These are phyloP conservation scores for Coprinopsis strossmayeri DNA, from an alignment of 768 basidiomycete genomes.

Conservation along the genomic window DNA sequence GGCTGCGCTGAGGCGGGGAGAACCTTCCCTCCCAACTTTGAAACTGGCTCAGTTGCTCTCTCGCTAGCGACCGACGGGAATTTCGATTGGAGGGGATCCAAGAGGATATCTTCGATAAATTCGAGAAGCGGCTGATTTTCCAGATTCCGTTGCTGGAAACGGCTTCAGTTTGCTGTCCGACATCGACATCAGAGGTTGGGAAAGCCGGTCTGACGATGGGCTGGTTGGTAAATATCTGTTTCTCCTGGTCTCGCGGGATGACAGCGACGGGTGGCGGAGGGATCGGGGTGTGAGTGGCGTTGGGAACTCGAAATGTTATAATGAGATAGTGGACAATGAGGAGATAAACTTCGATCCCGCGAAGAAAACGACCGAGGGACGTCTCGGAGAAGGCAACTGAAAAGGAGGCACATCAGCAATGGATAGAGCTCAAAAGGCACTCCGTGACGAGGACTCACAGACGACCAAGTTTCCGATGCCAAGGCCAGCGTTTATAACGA, in stretches of 20 bases:
- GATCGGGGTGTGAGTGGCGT: neutral
- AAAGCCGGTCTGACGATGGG: neutral
- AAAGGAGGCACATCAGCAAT: neutral
- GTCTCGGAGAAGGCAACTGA: slow-evolving; percentile 67
- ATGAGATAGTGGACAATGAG: slow-evolving; percentile 54
- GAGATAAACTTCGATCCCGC: slow-evolving; percentile 57
- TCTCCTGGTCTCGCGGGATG: neutral
- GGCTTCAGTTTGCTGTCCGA: neutral
- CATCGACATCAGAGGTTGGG: neutral
- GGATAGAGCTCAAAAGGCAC: neutral
- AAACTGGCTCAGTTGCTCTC: neutral
- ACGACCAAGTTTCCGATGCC: slow-evolving; percentile 48
- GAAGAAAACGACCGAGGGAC: slow-evolving; percentile 58
- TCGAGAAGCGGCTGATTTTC: neutral
- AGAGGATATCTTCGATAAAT: slow-evolving; percentile 13
- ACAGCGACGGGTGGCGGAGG: neutral
- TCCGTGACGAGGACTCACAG: slow-evolving; percentile 39
- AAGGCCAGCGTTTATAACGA: slow-evolving; percentile 45
- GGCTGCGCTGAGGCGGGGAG: neutral
- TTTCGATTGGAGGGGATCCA: slow-evolving; percentile 6
- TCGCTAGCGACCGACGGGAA: neutral
- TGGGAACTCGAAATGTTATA: slow-evolving; percentile 25
- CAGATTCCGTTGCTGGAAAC: neutral
- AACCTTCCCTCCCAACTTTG: neutral
- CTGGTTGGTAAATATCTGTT: neutral